Evolutionary conservation across 352 stramenopile genomes (phyloP).

Genomic region (Aphanomyces stellatus): DNA sequence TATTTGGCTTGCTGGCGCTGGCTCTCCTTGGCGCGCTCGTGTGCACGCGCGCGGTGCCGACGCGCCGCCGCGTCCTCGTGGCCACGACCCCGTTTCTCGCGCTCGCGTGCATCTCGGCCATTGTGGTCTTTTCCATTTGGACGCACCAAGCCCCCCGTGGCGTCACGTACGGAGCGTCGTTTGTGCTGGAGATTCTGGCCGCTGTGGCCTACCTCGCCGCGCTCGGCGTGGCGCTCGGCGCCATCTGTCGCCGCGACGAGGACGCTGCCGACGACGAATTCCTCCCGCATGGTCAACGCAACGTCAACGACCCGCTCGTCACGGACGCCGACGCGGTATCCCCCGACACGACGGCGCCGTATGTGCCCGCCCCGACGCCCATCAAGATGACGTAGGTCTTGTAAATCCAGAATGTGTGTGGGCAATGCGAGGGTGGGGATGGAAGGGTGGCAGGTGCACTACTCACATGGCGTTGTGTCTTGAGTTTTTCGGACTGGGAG

Average conservation of each 20-base stretch:
- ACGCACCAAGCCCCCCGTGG: background rate
- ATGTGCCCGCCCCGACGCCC: too few species aligned
- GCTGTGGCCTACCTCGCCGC: background rate
- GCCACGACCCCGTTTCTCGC: background rate
- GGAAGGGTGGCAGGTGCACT: too few species aligned
- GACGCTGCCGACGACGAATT: too few species aligned
- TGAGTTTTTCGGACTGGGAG: too few species aligned
- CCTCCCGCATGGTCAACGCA: too few species aligned
- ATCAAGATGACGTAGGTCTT: too few species aligned
- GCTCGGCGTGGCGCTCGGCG: background rate
- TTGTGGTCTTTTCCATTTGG: background rate
- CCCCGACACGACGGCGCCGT: too few species aligned
- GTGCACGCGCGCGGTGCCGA: background rate
- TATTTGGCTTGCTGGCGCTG: background rate
- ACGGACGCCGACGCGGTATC: too few species aligned
- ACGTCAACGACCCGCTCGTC: too few species aligned
- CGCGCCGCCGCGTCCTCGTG: background rate
- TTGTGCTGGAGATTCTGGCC: background rate
- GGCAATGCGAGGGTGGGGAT: too few species aligned
- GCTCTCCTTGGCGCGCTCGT: background rate
- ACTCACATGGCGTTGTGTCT: too few species aligned
- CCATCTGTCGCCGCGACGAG: background rate
- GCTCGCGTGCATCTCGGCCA: background rate
- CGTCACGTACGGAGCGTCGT: background rate
- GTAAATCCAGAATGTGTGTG: too few species aligned